Conservation (phyloP, 2,329 filamentous ascomycete genomes). For the Hyphodiscus sp. region DNA sequence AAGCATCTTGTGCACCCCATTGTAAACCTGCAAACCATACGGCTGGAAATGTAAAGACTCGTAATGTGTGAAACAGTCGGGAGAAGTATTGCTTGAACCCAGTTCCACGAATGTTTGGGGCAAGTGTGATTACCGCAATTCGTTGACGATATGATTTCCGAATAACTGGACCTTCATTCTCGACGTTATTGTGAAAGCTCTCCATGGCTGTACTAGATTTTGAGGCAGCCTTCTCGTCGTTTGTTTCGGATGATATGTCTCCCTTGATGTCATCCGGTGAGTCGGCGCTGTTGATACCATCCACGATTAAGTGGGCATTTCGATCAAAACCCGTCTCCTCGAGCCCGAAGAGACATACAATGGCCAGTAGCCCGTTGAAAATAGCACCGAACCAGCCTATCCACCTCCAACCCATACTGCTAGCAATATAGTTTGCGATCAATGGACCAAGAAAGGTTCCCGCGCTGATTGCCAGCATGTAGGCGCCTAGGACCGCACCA, state of each 20-base stretch:
- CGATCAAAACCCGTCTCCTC: slow-evolving; percentile 47
- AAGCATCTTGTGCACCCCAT: slow-evolving; percentile 54
- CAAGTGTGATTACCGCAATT: slow-evolving; percentile 49
- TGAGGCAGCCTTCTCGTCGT: slow-evolving; percentile 15
- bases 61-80: slow-evolving; percentile 47
- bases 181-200: slow-evolving; percentile 1
- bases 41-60: slow-evolving; percentile 50
- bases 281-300: slow-evolving; percentile 20
- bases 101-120: slow-evolving; percentile 45
- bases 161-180: slow-evolving; percentile 1
- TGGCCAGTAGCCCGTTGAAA: slow-evolving; percentile 39
- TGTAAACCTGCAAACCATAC: slow-evolving; percentile 51
- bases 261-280: slow-evolving; percentile 22
- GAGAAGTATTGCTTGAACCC: slow-evolving; percentile 47
- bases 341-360: slow-evolving; percentile 44
- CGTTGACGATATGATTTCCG: slow-evolving; percentile 48
- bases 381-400: slow-evolving; percentile 46
- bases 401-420: slow-evolving; percentile 47
- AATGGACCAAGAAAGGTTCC: slow-evolving; percentile 51
- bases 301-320: too few species aligned
- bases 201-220: slow-evolving; percentile 8
- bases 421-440: slow-evolving; percentile 44
- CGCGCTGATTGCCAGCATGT: slow-evolving; percentile 48
- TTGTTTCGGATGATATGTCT: slow-evolving; percentile 12
- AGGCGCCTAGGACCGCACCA: slow-evolving; percentile 46